Base-by-base conservation (phyloP, 1,139 yeast species). In the Entelexis paramagnoliae region DNA sequence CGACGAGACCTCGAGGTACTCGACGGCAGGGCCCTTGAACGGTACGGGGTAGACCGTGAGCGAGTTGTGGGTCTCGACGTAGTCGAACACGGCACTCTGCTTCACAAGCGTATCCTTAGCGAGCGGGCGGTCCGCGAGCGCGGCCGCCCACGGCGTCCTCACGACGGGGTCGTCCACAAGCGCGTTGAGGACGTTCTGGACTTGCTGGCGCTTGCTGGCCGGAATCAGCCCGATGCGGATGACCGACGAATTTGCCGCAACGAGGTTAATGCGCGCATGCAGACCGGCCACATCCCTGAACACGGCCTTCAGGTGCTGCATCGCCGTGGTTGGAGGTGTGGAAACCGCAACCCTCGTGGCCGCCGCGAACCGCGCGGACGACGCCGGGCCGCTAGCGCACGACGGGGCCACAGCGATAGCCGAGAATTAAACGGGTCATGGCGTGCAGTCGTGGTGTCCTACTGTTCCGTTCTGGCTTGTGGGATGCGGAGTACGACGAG, bases 101-200 rank as follows among this genome's bases (percentile, higher is more conserved):
- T 56, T 55, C 20, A 68, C 59, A n/a, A 67, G 49, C 4, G 62
- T 57, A 52, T 68, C 69, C 55, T 68, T 68, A 7, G 68, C 58
- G 32, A 66, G 57, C 17, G 64, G 59, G 20, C 72, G 54, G 35
- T 60, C 56, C 33, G 54, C 54, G 39, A 68, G 55, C 6, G 62
- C 60, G 28, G 56, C 55, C 49, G 58, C 61, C 72, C 72, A 68
- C 9, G 55, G 50, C 38, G 64, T 64, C 43, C 65, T 66, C 29
- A 65, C 59, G 2, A 68, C 56, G n/a, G 72, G 72, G 42, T 68
- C 72, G 1, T 66, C 64, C 30, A 68, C 57, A 16, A 66, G 55
- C 14, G 66, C 62, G 41, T 68, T 67, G 34, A 68, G 58, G 5
- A 66, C 59, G 6, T 60, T 54, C 39, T 62, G 60, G 46, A 62